Percentiles rank a stretch among this genome's conserved stretches.
phyloP scores from a whole-genome alignment of 2,329 filamentous ascomycete genomes.

The Xylaria sp. region DNA sequence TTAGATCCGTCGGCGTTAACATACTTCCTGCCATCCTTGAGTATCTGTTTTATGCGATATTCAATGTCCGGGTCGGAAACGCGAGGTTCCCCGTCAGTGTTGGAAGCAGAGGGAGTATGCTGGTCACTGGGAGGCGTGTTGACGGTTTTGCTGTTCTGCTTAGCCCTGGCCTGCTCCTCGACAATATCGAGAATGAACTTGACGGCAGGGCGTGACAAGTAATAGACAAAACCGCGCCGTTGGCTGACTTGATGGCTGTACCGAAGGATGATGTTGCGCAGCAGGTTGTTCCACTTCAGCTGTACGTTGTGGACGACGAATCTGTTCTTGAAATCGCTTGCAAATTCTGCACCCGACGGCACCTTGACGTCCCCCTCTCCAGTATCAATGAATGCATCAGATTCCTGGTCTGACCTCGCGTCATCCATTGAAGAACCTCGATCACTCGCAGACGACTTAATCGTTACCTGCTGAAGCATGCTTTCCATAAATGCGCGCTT shows the following conservation, averaged over 20 bases:
- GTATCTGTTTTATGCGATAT: conserved; percentile 81
- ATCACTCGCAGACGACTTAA: conserved; percentile 38
- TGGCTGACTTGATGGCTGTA: conserved; percentile 98
- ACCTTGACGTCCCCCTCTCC: conserved; percentile 66
- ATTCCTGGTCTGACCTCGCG: conserved; percentile 32
- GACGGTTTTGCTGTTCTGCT: conserved; percentile 43
- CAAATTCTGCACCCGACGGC: conserved; percentile 75
- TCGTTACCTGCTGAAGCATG: conserved; percentile 56
- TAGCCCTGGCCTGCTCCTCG: conserved; percentile 84
- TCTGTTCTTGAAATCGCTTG: conserved; percentile 95
- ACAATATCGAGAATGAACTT: conserved; percentile 99
- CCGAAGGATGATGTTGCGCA: conserved; percentile 93
- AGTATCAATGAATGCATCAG: conserved; percentile 49
- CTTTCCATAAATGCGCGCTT: conserved; percentile 62
- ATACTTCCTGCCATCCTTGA: conserved; percentile 82
- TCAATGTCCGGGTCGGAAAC: conserved; percentile 70
- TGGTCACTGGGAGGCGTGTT: conserved; percentile 32
- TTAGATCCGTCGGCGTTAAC: conserved; percentile 70
- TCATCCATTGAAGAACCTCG: conserved; percentile 26
- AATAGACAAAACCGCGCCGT: conserved; percentile 94
- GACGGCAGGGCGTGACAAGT: conserved; percentile 90
- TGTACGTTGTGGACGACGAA: conserved; percentile 98
- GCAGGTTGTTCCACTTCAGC: conserved; percentile 95
- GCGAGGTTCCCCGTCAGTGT: conserved; percentile 51
- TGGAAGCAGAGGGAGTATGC: conserved; percentile 39